A percentile compares a stretch with the other conserved stretches of the same genome.
Evolutionary conservation across 257 asterid species (phyloP).

Genomic region (Plantago major): DNA sequence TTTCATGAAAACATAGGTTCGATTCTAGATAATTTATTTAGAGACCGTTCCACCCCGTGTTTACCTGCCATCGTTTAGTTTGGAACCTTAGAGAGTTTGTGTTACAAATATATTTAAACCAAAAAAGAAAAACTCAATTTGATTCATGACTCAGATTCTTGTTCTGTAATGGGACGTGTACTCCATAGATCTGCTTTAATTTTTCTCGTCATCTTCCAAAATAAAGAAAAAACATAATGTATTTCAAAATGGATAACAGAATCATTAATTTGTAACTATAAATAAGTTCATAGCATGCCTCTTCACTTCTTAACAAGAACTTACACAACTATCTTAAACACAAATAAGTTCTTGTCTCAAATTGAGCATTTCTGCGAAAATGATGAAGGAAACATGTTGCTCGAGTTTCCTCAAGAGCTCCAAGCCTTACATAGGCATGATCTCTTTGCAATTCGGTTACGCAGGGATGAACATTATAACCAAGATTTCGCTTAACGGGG

Average conservation of each 20-base stretch:
- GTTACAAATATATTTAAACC: no score
- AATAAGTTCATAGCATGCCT: constrained; percentile 18
- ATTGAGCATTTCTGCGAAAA: constrained; percentile 3
- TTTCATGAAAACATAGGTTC: no score
- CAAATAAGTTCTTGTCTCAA: not conserved
- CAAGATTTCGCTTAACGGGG: constrained; percentile 55
- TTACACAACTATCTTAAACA: not conserved
- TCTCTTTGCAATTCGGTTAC: constrained; percentile 58
- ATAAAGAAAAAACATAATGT: constrained; percentile 6
- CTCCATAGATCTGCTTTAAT: constrained; percentile 26
- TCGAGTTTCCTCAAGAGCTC: constrained; percentile 22
- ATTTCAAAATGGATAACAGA: constrained; percentile 41
- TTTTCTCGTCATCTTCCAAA: constrained; percentile 44
- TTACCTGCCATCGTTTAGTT: no score
- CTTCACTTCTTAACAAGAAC: constrained; percentile 21
- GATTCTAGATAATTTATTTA: no score
- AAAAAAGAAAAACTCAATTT: constrained; percentile 2
- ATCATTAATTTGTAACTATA: constrained; percentile 12
- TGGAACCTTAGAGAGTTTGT: no score
- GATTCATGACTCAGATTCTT: constrained; percentile 46
- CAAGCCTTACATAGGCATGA: constrained; percentile 58
- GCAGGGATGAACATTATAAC: constrained; percentile 78
- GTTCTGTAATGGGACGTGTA: constrained; percentile 34
- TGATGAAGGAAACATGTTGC: constrained; percentile 16
- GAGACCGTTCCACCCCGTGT: no score